Evolutionary conservation across 306 rosid genomes (phyloP).

Genomic region (Lupinus albus): DNA sequence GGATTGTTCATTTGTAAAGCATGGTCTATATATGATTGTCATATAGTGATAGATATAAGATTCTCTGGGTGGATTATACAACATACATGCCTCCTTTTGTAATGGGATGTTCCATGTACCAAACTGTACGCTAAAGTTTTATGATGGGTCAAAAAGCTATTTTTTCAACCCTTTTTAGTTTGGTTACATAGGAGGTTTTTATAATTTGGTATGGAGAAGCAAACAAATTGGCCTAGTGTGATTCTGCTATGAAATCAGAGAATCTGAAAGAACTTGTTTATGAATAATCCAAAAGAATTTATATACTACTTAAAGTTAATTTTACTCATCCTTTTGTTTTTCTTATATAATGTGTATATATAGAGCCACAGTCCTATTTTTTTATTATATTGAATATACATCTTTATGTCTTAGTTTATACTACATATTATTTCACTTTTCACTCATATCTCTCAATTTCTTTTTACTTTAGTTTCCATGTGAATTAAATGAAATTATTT

Average conservation of each 20-base stretch:
- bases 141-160: too few species aligned
- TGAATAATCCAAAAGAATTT: neutral
- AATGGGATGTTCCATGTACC: too few species aligned
- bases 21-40: slow-evolving; percentile 14
- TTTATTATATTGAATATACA: too few species aligned
- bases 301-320: neutral
- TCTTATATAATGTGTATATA: too few species aligned
- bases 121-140: too few species aligned
- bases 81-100: neutral
- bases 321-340: neutral
- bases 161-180: neutral
- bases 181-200: neutral
- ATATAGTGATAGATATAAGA: neutral
- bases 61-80: neutral
- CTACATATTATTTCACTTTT: too few species aligned
- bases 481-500: too few species aligned
- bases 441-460: too few species aligned
- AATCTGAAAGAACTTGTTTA: neutral
- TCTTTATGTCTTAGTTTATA: too few species aligned
- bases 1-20: slow-evolving; percentile 2
- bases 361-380: too few species aligned
- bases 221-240: neutral
- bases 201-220: neutral
- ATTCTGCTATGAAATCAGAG: neutral
- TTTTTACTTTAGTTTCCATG: too few species aligned